A percentile compares a stretch with the other conserved stretches of the same genome.
These are phyloP conservation scores for Irineochytrium annulatum DNA, from an alignment of 192 early-diverging fungal species.

Conservation along the genomic window DNA sequence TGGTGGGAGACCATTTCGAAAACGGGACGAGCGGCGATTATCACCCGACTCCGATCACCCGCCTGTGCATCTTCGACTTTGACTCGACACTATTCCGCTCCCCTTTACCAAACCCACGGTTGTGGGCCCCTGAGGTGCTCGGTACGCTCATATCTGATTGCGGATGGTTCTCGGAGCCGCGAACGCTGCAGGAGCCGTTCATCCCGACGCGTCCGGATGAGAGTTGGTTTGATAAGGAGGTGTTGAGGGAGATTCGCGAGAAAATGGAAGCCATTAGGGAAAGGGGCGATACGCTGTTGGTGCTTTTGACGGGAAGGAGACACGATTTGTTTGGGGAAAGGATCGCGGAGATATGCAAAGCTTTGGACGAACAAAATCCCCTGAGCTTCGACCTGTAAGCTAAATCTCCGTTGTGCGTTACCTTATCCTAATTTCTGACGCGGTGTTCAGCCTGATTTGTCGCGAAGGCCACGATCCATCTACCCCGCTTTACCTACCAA, in stretches of 20 bases:
- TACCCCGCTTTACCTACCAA: constrained; percentile 4
- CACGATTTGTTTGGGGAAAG: constrained; percentile 41
- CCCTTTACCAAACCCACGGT: constrained; percentile 41
- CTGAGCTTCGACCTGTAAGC: constrained; percentile 41
- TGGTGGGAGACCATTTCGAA: too few species aligned
- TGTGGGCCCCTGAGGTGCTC: constrained; percentile 33
- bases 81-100: constrained; percentile 53
- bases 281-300: constrained; percentile 15
- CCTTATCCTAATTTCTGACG: background rate
- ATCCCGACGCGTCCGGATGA: constrained; percentile 32
- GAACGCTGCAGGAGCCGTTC: constrained; percentile 39
- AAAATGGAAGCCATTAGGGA: constrained; percentile 11
- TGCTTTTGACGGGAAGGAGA: constrained; percentile 45
- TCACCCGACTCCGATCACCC: constrained; percentile 10
- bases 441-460: constrained; percentile 26
- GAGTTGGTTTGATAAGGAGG: constrained; percentile 39
- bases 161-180: constrained; percentile 45
- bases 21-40: too few species aligned
- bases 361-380: background rate
- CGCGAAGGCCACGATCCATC: constrained; percentile 35
- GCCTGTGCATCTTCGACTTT: constrained; percentile 48
- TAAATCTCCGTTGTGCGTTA: background rate
- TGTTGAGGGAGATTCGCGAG: constrained; percentile 7
- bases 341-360: constrained; percentile 30
- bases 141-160: constrained; percentile 48